Base-by-base conservation (phyloP, 2,329 filamentous ascomycete genomes). In the Tricladium varicosporioides region DNA sequence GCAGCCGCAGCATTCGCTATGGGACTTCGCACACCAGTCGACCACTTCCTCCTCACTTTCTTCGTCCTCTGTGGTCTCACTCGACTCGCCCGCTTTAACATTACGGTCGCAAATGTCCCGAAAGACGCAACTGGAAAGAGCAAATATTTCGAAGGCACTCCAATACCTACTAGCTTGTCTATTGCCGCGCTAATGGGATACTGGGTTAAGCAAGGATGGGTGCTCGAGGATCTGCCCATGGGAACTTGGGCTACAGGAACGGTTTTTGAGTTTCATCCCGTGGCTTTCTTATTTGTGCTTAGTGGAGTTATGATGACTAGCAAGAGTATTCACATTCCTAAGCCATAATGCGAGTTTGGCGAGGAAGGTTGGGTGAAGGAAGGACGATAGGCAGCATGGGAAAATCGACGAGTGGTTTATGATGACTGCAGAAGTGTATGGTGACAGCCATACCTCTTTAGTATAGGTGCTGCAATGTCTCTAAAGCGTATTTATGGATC, bases 1-100 rank as follows among this genome's bases (percentile, higher is more conserved):
- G 92, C 94, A 47, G 86, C 86, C 49, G 87, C 89, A 44, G 94
- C 92, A 47, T 96, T 97, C 73, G 86, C 90, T 49, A 83, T 99
- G 66, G 94, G 94, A 67, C 76, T 97, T 61, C 92, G 92, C 70
- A 95, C 92, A 10, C 77, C 85, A 2, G 72, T 91, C 69, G 94
- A 99, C 76, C 92, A 95, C 68, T 67, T 96, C 54, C 80, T 78
- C 61, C 72, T 99, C 47, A 80, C 88, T 56, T 91, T 93, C 75
- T 99, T 97, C 75, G 92, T 97, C 46, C 88, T 99, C 51, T 95
- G 91, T 75, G 94, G 94, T 56, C 85, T 99, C 48, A 96, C 92
- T 2, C 87, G 94, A 50, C 85, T 99, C 10, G 94, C 94, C 47
- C 89, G 94, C 63, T 99, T 99, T 85, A 99, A 99, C 74, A 94